phyloP scores from a whole-genome alignment of 768 basidiomycete species.

The Paxillus ammoniavirescens region DNA sequence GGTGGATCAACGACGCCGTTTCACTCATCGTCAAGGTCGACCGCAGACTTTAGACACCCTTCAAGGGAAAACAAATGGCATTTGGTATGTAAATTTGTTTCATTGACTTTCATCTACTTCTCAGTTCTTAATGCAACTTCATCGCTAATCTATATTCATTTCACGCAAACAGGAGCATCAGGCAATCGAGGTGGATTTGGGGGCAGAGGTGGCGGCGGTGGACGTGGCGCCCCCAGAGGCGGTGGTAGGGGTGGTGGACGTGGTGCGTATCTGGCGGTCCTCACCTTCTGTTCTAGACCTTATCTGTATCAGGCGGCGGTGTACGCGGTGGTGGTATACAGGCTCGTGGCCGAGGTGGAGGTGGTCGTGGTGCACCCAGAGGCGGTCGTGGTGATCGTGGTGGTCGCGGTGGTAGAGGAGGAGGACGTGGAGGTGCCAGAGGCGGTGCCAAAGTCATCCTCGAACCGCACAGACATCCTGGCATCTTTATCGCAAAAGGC shows the following conservation, averaged over 20 bases:
- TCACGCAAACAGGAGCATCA: slow-evolving; percentile 44
- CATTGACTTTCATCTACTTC: background rate
- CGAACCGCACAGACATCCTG: slow-evolving; percentile 92
- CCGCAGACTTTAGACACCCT: background rate
- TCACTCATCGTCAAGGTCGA: background rate
- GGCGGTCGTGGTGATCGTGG: slow-evolving; percentile 45
- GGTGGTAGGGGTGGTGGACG: slow-evolving; percentile 43
- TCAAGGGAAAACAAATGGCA: slow-evolving; percentile 28
- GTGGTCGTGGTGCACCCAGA: slow-evolving; percentile 40
- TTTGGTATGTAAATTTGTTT: slow-evolving; percentile 27
- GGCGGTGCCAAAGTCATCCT: slow-evolving; percentile 89
- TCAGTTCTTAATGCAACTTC: background rate
- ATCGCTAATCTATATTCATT: background rate
- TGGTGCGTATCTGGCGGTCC: slow-evolving; percentile 17
- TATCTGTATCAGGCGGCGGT: slow-evolving; percentile 7
- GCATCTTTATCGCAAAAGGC: slow-evolving; percentile 95
- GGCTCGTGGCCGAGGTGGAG: slow-evolving; percentile 32
- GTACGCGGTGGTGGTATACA: slow-evolving; percentile 28
- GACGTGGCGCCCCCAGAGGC: slow-evolving; percentile 40
- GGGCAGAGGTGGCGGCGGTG: slow-evolving; percentile 38
- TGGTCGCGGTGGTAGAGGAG: slow-evolving; percentile 46
- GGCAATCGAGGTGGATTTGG: slow-evolving; percentile 78
- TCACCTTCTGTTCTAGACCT: background rate
- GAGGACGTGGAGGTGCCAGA: slow-evolving; percentile 66
- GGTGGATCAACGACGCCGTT: slow-evolving; percentile 13